Percentiles rank a stretch among this genome's conserved stretches.
phyloP scores from a whole-genome alignment of 192 early-diverging fungal genomes.

The Coemansia sp. region DNA sequence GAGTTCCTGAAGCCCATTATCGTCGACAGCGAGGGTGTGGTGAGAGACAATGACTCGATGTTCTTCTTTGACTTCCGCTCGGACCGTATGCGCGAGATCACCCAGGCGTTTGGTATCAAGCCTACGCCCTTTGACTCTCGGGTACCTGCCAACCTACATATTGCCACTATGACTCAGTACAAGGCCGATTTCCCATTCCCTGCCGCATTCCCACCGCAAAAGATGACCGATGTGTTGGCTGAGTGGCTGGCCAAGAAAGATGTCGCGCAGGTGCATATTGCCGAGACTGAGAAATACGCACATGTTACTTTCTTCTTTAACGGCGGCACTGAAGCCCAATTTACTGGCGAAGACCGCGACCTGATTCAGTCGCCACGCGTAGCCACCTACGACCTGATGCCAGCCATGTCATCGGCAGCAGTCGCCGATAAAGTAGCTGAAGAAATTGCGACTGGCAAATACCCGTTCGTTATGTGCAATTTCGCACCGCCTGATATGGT shows the following conservation, averaged over 20 bases:
- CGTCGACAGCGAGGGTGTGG: constrained; percentile 73
- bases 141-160: constrained; percentile 79
- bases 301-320: constrained; percentile 99
- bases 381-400: constrained; percentile 96
- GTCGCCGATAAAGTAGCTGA: constrained; percentile 93
- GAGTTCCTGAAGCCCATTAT: constrained; percentile 99
- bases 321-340: constrained; percentile 95
- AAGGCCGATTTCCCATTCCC: constrained; percentile 96
- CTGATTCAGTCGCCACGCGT: constrained; percentile 93
- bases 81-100: constrained; percentile 97
- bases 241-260: constrained; percentile 92
- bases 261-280: constrained; percentile 94
- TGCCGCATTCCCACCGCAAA: constrained; percentile 95
- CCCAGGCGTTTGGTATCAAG: constrained; percentile 81
- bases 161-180: constrained; percentile 98
- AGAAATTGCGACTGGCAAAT: constrained; percentile 74
- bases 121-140: constrained; percentile 83
- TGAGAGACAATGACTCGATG: constrained; percentile 87
- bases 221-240: constrained; percentile 97
- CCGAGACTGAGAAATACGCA: constrained; percentile 99
- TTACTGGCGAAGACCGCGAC: constrained; percentile 84
- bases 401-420: constrained; percentile 90
- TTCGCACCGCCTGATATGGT: constrained; percentile 99
- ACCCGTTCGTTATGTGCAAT: constrained; percentile 98
- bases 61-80: constrained; percentile 99